Percentiles rank a stretch among this genome's conserved stretches.
phyloP scores from a whole-genome alignment of 2,329 filamentous ascomycete genomes.

The Talaromyces sp. region DNA sequence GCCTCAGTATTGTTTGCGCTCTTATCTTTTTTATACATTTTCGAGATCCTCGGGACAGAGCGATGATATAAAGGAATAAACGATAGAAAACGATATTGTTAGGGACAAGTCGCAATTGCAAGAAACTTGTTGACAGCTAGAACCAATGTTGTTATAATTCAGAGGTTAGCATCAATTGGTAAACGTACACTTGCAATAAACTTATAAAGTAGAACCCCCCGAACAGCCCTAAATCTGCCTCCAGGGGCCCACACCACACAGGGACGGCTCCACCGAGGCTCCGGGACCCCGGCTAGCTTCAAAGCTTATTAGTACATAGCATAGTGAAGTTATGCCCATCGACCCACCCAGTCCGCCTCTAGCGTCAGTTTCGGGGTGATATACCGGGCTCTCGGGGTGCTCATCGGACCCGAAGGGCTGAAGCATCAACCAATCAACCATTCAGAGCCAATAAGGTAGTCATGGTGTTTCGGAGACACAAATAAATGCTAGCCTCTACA shows the following conservation, averaged over 20 bases:
- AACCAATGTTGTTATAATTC: neutral
- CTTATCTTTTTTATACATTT: neutral
- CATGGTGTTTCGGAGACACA: neutral
- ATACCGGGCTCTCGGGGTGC: neutral
- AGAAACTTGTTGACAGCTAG: neutral
- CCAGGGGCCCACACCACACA: neutral
- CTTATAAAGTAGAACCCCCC: neutral
- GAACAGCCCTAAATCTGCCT: neutral
- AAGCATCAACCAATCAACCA: neutral
- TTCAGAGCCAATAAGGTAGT: neutral
- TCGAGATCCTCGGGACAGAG: neutral
- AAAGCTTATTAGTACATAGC: neutral
- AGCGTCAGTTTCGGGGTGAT: neutral
- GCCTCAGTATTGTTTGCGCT: neutral
- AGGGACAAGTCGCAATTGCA: neutral
- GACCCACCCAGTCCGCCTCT: neutral
- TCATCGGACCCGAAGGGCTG: neutral
- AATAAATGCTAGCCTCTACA: too few species aligned
- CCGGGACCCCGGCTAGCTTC: neutral
- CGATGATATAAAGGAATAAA: neutral
- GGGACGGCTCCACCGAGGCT: neutral
- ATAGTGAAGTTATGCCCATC: neutral
- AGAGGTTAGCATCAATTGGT: too few species aligned
- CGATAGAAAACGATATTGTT: neutral
- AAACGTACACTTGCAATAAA: too few species aligned